These are phyloP conservation scores for Phytopythium aichiense DNA, from an alignment of 352 stramenopile genomes.

Conservation along the genomic window DNA sequence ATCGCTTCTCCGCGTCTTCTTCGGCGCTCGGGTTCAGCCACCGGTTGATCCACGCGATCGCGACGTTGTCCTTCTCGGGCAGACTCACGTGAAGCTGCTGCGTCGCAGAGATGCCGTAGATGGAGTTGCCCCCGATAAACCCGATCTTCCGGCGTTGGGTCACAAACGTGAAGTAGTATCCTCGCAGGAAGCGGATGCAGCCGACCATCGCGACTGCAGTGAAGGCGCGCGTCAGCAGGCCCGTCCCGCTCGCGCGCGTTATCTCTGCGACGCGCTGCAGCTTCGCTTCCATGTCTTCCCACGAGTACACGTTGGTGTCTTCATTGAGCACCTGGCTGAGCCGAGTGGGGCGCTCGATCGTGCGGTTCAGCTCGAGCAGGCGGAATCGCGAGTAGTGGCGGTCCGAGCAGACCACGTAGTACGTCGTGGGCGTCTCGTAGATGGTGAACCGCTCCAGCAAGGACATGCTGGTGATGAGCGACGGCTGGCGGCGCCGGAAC, in stretches of 20 bases:
- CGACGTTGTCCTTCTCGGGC: conserved; percentile 39
- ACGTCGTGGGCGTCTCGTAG: conserved; percentile 70
- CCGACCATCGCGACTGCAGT: conserved; percentile 97
- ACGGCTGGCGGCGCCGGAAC: conserved; percentile 59
- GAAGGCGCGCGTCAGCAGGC: conserved; percentile 57
- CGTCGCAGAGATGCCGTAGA: conserved; percentile 96
- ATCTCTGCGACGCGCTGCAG: conserved; percentile 62
- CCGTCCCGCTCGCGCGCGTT: conserved; percentile 27
- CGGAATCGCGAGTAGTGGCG: conserved; percentile 80
- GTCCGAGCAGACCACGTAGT: conserved; percentile 83
- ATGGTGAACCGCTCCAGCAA: conserved; percentile 84
- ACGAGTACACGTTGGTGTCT: conserved; percentile 63
- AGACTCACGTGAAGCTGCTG: conserved; percentile 87
- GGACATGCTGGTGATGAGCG: conserved; percentile 51
- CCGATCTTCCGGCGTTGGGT: conserved; percentile 96
- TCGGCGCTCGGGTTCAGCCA: conserved; percentile 83
- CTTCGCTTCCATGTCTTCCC: conserved; percentile 77
- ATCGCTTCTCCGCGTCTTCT: conserved; percentile 84
- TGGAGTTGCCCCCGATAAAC: conserved; percentile 93
- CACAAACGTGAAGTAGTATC: conserved; percentile 98
- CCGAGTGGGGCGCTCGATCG: conserved; percentile 48
- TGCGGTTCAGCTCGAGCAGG: conserved; percentile 70
- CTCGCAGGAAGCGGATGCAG: conserved; percentile 97
- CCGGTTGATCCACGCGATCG: conserved; percentile 70
- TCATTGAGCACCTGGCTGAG: conserved; percentile 61